Base-by-base conservation (phyloP, 2,329 filamentous ascomycete species). In the Arthroderma sp. region DNA sequence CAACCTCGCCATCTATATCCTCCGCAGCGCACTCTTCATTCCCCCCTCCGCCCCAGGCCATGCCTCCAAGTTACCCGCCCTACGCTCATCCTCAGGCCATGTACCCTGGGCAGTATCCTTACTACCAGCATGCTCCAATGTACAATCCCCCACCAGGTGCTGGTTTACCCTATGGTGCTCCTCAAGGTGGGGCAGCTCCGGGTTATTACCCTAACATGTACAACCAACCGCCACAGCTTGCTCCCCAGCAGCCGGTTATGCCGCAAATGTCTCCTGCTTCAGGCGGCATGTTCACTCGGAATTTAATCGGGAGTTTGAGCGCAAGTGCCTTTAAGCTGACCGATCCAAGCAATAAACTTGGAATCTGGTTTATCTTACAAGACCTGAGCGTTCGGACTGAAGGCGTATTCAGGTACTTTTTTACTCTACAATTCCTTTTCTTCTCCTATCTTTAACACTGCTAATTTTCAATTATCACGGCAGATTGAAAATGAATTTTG, bases 351-450 rank as follows among this genome's bases (percentile, higher is more conserved):
- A 82, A 86, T 52, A 84, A 86, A 60, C 78, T 85, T 42, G 89
- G 89, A 1, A 87, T 94, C 51, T 98, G 89, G 89, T 98, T 98
- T 57, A 84, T 98, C 38, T 71, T 96, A 43, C 89, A 95, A 62
- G 91, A 98, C 66, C 71, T 98, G 37, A 94, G 87, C 56, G 89
- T 98, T 30, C 77, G 91, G 38, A 94, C 87, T 0, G 91, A 96
- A 63, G 91, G 91, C 7, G 77, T 72, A 48, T 98, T 96, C 64
- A 76, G 89, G 86, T 93, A 73, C 56, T 32, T 28, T n/a, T 29
- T 40, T 36, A 30, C 33, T 29, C 22, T 31, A 15, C 8, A 27
- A 15, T 15, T 32, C 15, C 15, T 22, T 22, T 22, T 22, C 15
- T 22, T 36, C 22, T 41, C 9, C 10, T 22, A 27, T 27, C 33